Conservation (phyloP, 2,329 filamentous ascomycete genomes). For the Calonectria henricotiae region DNA sequence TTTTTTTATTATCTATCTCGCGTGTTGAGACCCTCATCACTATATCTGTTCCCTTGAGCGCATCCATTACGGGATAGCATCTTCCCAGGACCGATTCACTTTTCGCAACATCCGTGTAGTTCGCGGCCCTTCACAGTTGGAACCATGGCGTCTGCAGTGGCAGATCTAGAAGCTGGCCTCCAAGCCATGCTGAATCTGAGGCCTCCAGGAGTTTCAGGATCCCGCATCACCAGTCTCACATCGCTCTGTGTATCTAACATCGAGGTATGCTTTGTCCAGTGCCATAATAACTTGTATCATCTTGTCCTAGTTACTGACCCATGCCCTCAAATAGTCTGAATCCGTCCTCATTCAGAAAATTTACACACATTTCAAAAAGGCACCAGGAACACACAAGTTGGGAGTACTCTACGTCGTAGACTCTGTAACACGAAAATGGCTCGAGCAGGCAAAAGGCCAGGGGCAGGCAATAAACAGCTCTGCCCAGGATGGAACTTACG, state of each 20-base stretch:
- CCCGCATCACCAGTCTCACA: conserved; percentile 91
- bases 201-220: conserved; percentile 93
- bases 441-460: conserved; percentile 91
- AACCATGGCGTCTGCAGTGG: conserved; percentile 85
- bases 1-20: conserved; percentile 34
- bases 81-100: conserved; percentile 38
- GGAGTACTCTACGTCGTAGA: conserved; percentile 99
- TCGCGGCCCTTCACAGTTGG: conserved; percentile 39
- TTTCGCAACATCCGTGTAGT: conserved; percentile 48
- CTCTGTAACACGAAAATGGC: conserved; percentile 98
- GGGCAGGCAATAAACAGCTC: conserved; percentile 86
- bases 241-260: conserved; percentile 90
- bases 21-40: conserved; percentile 41
- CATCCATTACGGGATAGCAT: conserved; percentile 32
- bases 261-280: conserved; percentile 74
- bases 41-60: conserved; percentile 39
- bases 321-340: conserved; percentile 78
- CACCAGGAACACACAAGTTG: conserved; percentile 95
- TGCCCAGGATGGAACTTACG: conserved; percentile 92
- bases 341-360: conserved; percentile 96
- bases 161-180: conserved; percentile 91
- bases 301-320: conserved; percentile 44
- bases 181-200: conserved; percentile 94
- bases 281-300: conserved; percentile 1
- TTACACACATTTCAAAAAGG: conserved; percentile 97